Percentiles rank a stretch among this genome's conserved stretches.
Evolutionary conservation across 1,284 basidiomycete genomes (phyloP).

Genomic region (Sanghuangporus sanghuang): DNA sequence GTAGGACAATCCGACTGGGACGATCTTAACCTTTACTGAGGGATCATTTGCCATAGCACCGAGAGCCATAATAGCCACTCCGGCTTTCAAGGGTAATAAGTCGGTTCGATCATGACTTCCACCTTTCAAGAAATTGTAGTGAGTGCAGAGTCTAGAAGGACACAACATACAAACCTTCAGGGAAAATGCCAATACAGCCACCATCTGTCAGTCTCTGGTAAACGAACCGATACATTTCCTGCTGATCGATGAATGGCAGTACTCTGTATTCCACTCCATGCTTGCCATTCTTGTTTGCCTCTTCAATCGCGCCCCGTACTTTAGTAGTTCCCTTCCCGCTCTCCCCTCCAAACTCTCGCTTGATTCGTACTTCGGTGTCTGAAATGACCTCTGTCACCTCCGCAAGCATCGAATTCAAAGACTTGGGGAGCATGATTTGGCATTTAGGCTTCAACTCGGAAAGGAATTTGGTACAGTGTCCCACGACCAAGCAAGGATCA

Average conservation of each 20-base stretch:
- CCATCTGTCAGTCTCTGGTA: conserved; percentile 86
- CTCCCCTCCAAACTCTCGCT: conserved; percentile 86
- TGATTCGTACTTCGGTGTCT: conserved; percentile 81
- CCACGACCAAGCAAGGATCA: conserved; percentile 78
- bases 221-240: conserved; percentile 92
- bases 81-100: conserved; percentile 91
- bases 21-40: conserved; percentile 83
- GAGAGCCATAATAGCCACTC: conserved; percentile 96
- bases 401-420: conserved; percentile 71
- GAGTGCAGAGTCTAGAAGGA: background rate
- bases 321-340: conserved; percentile 71
- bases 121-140: conserved; percentile 41
- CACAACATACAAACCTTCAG: conserved; percentile 65
- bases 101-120: conserved; percentile 97
- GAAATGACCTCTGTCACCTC: conserved; percentile 89
- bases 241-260: conserved; percentile 86
- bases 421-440: conserved; percentile 88
- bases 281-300: conserved; percentile 47
- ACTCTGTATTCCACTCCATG: conserved; percentile 71
- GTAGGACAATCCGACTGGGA: conserved; percentile 92
- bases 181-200: conserved; percentile 93
- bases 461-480: conserved; percentile 77
- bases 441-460: conserved; percentile 75
- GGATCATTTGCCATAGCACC: conserved; percentile 94
- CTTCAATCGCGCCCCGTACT: conserved; percentile 62